phyloP scores from a whole-genome alignment of 83 land plant genomes.

The Diphasiastrum complanatum region DNA sequence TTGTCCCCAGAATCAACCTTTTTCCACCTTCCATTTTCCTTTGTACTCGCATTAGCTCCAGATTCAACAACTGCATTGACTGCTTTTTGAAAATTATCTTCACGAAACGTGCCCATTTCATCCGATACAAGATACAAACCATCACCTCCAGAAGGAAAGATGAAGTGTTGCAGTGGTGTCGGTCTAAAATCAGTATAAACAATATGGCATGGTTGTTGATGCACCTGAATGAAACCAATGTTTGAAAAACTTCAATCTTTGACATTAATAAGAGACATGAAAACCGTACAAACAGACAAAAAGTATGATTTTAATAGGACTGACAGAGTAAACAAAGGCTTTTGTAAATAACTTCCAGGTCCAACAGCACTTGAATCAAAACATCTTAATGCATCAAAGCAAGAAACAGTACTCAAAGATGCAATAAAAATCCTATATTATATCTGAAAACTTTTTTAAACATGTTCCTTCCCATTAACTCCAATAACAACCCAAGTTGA shows the following conservation, averaged over 20 bases:
- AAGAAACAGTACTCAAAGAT: too few species aligned
- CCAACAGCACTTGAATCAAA: neutral
- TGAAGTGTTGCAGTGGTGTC: constrained; percentile 93
- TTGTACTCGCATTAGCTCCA: constrained; percentile 45
- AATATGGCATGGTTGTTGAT: constrained; percentile 96
- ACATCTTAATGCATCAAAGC: too few species aligned
- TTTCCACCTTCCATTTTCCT: constrained; percentile 65
- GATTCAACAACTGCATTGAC: constrained; percentile 73
- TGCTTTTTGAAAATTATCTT: constrained; percentile 93
- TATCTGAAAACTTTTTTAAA: too few species aligned
- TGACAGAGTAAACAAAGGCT: too few species aligned
- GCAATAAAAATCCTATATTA: too few species aligned
- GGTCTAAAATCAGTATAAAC: constrained; percentile 97
- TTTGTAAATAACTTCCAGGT: neutral
- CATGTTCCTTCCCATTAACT: too few species aligned
- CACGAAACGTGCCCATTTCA: constrained; percentile 93
- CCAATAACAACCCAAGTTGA: too few species aligned
- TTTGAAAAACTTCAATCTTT: neutral
- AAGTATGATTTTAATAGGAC: too few species aligned
- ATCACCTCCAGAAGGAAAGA: constrained; percentile 92
- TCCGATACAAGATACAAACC: constrained; percentile 88
- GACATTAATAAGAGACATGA: neutral
- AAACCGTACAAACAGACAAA: neutral
- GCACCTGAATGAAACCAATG: constrained; percentile 55
- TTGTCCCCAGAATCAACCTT: constrained; percentile 46